phyloP scores from a whole-genome alignment of 371 early-diverging fungal genomes.

The Rhizopus arrhizus region DNA sequence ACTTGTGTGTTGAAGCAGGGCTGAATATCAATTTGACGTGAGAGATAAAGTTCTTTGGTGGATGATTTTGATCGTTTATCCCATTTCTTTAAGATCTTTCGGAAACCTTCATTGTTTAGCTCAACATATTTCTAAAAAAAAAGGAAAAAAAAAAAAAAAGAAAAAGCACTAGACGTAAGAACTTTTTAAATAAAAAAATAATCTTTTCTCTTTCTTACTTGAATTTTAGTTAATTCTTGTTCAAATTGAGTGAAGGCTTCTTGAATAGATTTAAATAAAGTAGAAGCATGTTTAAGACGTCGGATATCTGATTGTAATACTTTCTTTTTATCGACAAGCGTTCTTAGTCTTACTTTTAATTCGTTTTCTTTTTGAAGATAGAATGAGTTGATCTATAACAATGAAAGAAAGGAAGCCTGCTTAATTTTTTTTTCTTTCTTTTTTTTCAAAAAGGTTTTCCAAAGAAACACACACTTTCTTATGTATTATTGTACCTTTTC shows the following conservation, averaged over 20 bases:
- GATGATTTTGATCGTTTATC: slow-evolving; percentile 94
- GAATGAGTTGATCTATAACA: slow-evolving; percentile 74
- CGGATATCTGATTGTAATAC: slow-evolving; percentile 61
- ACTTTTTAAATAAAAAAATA: not conserved
- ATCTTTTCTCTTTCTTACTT: slow-evolving; percentile 52
- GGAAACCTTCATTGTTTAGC: slow-evolving; percentile 92
- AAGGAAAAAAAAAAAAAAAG: not conserved
- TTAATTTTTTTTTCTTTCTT: not conserved
- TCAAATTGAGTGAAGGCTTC: slow-evolving; percentile 91
- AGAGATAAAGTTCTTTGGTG: slow-evolving; percentile 93
- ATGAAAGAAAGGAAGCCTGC: not conserved
- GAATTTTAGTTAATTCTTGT: slow-evolving; percentile 90
- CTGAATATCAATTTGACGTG: slow-evolving; percentile 93
- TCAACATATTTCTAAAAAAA: slow-evolving; percentile 87
- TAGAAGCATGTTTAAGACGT: slow-evolving; percentile 58
- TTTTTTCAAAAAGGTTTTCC: not conserved
- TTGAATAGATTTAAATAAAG: slow-evolving; percentile 68
- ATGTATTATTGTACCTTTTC: slow-evolving; percentile 61
- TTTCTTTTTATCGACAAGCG: slow-evolving; percentile 81
- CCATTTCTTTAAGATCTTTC: slow-evolving; percentile 98
- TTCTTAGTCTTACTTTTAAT: slow-evolving; percentile 74
- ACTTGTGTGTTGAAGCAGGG: slow-evolving; percentile 93
- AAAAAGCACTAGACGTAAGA: not conserved
- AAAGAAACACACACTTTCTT: too few relatives aligned
- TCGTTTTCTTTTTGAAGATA: slow-evolving; percentile 82